These are phyloP conservation scores for Ascochyta clinopodiicola DNA, from an alignment of 2,329 filamentous ascomycete genomes.

Conservation along the genomic window DNA sequence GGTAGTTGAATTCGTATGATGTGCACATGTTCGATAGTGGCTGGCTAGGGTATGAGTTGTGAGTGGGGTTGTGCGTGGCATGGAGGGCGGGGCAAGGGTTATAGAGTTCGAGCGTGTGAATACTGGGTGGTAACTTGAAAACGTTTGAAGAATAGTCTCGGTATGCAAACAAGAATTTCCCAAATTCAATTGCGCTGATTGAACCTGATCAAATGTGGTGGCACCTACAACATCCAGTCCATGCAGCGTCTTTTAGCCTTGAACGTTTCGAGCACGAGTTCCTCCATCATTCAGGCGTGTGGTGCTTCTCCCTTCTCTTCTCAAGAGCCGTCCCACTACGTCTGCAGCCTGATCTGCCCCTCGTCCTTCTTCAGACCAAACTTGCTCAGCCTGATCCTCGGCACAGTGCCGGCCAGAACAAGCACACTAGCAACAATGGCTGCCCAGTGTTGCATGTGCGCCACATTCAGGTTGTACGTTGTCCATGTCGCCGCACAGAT, in stretches of 20 bases:
- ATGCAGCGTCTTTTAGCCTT: neutral
- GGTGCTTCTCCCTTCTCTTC: too few species aligned
- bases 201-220: neutral
- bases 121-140: neutral
- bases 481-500: constrained; percentile 79
- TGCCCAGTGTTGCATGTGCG: constrained; percentile 79
- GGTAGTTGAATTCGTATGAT: neutral
- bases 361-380: constrained; percentile 62
- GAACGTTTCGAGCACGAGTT: neutral
- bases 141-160: neutral
- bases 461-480: constrained; percentile 70
- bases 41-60: too few species aligned
- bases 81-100: neutral
- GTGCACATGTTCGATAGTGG: neutral
- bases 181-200: neutral
- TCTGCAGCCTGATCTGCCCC: constrained; percentile 20
- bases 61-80: neutral
- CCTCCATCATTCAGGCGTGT: too few species aligned
- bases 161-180: neutral
- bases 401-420: constrained; percentile 73
- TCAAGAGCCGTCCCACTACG: neutral
- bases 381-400: constrained; percentile 83
- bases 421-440: constrained; percentile 71
- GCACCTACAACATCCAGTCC: neutral
- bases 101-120: neutral